phyloP scores from a whole-genome alignment of 306 rosid species.

The Pyrus bretschneideri region DNA sequence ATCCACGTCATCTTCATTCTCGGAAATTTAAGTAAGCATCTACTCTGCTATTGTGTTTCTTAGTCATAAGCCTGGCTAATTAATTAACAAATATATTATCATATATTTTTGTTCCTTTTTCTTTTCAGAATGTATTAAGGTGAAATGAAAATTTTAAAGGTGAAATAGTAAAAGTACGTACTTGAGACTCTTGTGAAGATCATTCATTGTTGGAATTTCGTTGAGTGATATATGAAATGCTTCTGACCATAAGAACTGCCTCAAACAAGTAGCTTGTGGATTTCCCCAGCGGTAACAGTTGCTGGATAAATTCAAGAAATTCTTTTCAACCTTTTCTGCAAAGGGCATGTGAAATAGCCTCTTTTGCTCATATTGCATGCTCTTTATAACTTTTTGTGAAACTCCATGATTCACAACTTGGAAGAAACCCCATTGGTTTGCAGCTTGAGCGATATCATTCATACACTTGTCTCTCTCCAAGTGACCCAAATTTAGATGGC shows the following conservation, averaged over 20 bases:
- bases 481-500: conserved; percentile 14
- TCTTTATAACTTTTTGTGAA: conserved; percentile 29
- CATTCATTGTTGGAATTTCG: conserved; percentile 29
- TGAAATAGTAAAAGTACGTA: background rate
- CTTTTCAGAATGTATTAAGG: background rate
- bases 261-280: conserved; percentile 34
- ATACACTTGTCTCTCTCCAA: conserved; percentile 39
- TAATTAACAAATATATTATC: background rate
- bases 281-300: conserved; percentile 66
- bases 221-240: conserved; percentile 46
- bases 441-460: conserved; percentile 45
- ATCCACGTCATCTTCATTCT: too few relatives aligned
- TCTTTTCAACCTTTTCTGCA: conserved; percentile 20
- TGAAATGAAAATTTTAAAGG: background rate
- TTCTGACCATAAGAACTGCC: conserved; percentile 68
- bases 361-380: conserved; percentile 34
- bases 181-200: conserved; percentile 41
- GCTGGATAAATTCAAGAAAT: conserved; percentile 33
- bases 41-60: background rate
- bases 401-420: conserved; percentile 67
- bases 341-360: conserved; percentile 43
- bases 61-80: background rate
- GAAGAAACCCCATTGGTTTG: conserved; percentile 63
- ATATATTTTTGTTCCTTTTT: background rate
- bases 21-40: too few relatives aligned